Conservation (phyloP, 2,329 filamentous ascomycete genomes). For the Pezicula radicicola region DNA sequence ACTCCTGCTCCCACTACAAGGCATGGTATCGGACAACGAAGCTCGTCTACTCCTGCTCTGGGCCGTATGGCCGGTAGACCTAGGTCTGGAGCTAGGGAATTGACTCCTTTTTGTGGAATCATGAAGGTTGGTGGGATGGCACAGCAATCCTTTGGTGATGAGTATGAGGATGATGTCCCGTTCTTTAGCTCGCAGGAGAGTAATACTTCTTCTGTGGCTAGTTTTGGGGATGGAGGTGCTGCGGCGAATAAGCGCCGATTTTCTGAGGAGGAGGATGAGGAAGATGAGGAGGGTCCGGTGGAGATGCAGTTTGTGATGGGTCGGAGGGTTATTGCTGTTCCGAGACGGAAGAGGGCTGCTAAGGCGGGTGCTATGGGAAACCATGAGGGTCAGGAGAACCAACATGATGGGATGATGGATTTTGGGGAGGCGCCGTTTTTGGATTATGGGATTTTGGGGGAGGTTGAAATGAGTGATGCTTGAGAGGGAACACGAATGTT, state of each 20-base stretch:
- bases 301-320: constrained; percentile 14
- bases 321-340: constrained; percentile 20
- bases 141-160: constrained; percentile 40
- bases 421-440: constrained; percentile 70
- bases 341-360: constrained; percentile 22
- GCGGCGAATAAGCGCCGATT: constrained; percentile 21
- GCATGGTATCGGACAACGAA: constrained; percentile 11
- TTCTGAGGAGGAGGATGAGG: constrained; percentile 21
- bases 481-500: constrained; percentile 1
- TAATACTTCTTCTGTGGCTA: constrained; percentile 12
- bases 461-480: constrained; percentile 29
- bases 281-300: constrained; percentile 2
- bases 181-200: constrained; percentile 22
- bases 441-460: constrained; percentile 33
- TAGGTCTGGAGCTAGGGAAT: constrained; percentile 47
- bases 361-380: constrained; percentile 17
- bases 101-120: constrained; percentile 79
- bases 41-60: constrained; percentile 21
- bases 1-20: constrained; percentile 8
- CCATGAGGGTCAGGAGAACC: constrained; percentile 42
- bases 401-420: constrained; percentile 35
- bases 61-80: constrained; percentile 5
- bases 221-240: constrained; percentile 4
- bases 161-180: constrained; percentile 22
- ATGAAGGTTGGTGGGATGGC: constrained; percentile 70